These are phyloP conservation scores for Pichia sp. DNA, from an alignment of 1,139 yeast species.

Conservation along the genomic window DNA sequence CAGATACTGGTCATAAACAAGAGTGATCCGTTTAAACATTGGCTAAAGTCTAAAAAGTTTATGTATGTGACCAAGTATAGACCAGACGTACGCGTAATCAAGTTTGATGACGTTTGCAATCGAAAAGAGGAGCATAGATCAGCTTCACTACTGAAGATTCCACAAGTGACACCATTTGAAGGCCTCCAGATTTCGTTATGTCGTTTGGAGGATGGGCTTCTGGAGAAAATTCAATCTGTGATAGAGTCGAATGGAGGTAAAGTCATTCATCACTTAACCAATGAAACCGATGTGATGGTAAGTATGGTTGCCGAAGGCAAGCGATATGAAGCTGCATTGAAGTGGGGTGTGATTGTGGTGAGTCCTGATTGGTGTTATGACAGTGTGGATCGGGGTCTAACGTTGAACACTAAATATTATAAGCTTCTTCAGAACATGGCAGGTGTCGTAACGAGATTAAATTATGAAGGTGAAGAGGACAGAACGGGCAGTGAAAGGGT, in stretches of 20 bases:
- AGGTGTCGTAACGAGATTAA: constrained; percentile 10
- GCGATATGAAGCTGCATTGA: constrained; percentile 56
- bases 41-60: constrained; percentile 29
- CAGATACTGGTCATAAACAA: constrained; percentile 25
- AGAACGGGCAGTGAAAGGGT: constrained; percentile 21
- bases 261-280: constrained; percentile 51
- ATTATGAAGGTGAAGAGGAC: constrained; percentile 25
- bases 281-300: constrained; percentile 47
- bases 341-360: constrained; percentile 65
- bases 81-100: constrained; percentile 53
- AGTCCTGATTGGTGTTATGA: constrained; percentile 75
- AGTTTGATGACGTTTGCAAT: constrained; percentile 39
- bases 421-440: constrained; percentile 26
- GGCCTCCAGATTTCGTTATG: constrained; percentile 26
- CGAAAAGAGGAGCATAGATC: background rate
- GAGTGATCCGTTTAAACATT: constrained; percentile 17
- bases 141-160: background rate
- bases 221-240: constrained; percentile 33
- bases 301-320: constrained; percentile 52
- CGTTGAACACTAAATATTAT: constrained; percentile 48
- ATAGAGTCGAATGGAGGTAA: constrained; percentile 55
- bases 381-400: constrained; percentile 56
- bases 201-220: constrained; percentile 21
- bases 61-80: constrained; percentile 53
- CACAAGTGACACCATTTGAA: constrained; percentile 21